These are phyloP conservation scores for Coccomyxa subellipsoidea DNA, from an alignment of 163 green algal genomes.

Conservation along the genomic window DNA sequence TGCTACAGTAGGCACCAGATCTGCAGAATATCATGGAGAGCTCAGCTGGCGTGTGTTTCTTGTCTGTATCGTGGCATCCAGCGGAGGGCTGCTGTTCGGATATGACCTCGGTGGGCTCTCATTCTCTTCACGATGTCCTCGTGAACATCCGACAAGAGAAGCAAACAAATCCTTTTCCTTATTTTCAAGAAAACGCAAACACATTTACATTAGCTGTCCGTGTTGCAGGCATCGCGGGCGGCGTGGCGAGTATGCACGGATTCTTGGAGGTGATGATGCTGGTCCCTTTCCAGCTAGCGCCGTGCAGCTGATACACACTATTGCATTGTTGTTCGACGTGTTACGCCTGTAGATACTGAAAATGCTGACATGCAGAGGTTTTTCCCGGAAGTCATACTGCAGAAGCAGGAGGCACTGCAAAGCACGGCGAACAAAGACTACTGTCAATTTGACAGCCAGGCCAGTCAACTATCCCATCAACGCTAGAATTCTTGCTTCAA, in stretches of 20 bases:
- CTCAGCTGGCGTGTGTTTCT: neutral
- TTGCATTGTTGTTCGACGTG: too few species aligned
- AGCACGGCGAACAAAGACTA: neutral
- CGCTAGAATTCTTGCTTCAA: too few species aligned
- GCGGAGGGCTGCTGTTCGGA: neutral
- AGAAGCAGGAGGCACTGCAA: neutral
- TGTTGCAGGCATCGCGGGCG: neutral
- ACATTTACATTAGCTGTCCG: neutral
- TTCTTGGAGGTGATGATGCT: neutral
- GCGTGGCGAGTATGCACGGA: neutral
- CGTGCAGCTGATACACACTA: too few species aligned
- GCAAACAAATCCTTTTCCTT: too few species aligned
- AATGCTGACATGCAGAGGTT: neutral
- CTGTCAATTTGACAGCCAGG: slow-evolving; percentile 10
- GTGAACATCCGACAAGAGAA: too few species aligned
- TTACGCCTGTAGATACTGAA: too few species aligned
- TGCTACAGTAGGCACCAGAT: neutral
- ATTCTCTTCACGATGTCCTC: neutral
- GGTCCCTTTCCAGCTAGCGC: too few species aligned
- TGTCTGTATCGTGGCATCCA: neutral
- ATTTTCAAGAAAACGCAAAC: neutral
- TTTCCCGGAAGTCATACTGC: neutral
- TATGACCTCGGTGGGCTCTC: neutral
- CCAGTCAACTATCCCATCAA: neutral
- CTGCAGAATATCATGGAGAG: neutral